A percentile compares a stretch with the other conserved stretches of the same genome.
These are phyloP conservation scores for Ceratobasidium sp. DNA, from an alignment of 1,284 basidiomycete genomes.

Conservation along the genomic window DNA sequence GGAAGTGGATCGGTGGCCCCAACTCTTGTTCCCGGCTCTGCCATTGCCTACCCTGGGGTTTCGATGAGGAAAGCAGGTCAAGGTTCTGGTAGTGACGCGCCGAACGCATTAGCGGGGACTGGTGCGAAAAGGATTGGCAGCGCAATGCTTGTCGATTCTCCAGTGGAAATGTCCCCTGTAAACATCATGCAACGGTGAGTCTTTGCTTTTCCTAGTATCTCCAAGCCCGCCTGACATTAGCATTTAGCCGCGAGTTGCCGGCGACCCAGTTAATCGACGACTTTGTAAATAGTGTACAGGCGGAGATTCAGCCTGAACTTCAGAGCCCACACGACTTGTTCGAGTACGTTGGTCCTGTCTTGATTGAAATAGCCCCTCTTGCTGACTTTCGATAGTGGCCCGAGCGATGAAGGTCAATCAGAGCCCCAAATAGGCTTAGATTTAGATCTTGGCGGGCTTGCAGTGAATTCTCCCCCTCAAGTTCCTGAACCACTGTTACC, in stretches of 20 bases:
- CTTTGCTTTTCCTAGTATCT: not conserved
- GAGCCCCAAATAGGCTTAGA: not conserved
- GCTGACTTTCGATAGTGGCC: slow-evolving; percentile 7
- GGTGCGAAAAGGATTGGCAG: not conserved
- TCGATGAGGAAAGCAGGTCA: slow-evolving; percentile 34
- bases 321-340: slow-evolving; percentile 32
- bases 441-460: slow-evolving; percentile 13
- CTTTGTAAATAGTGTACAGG: slow-evolving; percentile 12
- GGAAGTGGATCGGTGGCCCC: not conserved
- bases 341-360: slow-evolving; percentile 21
- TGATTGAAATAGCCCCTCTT: not conserved
- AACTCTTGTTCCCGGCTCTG: not conserved
- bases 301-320: not conserved
- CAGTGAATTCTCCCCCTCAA: not conserved
- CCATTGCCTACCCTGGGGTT: not conserved
- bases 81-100: not conserved
- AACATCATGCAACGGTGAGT: not conserved
- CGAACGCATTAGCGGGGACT: not conserved
- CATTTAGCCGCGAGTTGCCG: slow-evolving; percentile 7
- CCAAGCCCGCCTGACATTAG: not conserved
- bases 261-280: not conserved
- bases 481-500: not conserved
- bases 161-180: slow-evolving; percentile 11
- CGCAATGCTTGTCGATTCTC: slow-evolving; percentile 3
- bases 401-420: not conserved